These are phyloP conservation scores for Exophiala oligosperma DNA, from an alignment of 2,329 filamentous ascomycete species.

Conservation along the genomic window DNA sequence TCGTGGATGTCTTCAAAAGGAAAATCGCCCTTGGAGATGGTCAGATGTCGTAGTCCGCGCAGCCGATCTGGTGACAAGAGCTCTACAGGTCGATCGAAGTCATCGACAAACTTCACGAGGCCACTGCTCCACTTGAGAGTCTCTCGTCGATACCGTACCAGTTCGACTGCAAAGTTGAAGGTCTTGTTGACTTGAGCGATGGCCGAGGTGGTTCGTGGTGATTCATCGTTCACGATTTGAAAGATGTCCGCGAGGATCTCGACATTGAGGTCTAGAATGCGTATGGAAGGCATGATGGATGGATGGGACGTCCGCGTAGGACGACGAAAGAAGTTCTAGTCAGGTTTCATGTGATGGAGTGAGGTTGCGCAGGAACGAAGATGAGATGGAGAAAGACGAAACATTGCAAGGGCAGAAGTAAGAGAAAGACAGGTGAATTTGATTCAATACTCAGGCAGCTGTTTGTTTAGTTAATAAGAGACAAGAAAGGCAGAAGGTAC, in stretches of 20 bases:
- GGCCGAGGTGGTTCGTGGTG: constrained; percentile 13
- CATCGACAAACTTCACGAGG: not conserved
- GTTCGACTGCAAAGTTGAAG: constrained; percentile 13
- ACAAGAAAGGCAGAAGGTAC: too few relatives aligned
- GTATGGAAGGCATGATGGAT: not conserved
- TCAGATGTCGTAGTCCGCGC: constrained; percentile 19
- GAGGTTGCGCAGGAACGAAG: too few relatives aligned
- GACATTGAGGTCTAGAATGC: constrained; percentile 16
- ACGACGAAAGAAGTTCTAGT: not conserved
- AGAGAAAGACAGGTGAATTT: too few relatives aligned
- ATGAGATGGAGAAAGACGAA: too few relatives aligned
- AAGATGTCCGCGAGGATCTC: constrained; percentile 20
- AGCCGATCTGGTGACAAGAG: constrained; percentile 10
- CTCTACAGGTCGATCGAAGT: not conserved
- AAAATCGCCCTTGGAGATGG: not conserved
- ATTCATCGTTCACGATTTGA: constrained; percentile 13
- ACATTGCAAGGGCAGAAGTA: too few relatives aligned
- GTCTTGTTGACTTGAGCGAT: constrained; percentile 16
- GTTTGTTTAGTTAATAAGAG: too few relatives aligned
- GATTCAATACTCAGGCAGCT: too few relatives aligned
- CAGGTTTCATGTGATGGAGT: not conserved
- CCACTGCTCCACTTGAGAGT: constrained; percentile 10
- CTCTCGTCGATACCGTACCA: constrained; percentile 14
- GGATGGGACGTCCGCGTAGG: not conserved
- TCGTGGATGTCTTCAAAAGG: not conserved